Base-by-base conservation (phyloP, 2,329 filamentous ascomycete species). In the Drechslerella stenobrocha region DNA sequence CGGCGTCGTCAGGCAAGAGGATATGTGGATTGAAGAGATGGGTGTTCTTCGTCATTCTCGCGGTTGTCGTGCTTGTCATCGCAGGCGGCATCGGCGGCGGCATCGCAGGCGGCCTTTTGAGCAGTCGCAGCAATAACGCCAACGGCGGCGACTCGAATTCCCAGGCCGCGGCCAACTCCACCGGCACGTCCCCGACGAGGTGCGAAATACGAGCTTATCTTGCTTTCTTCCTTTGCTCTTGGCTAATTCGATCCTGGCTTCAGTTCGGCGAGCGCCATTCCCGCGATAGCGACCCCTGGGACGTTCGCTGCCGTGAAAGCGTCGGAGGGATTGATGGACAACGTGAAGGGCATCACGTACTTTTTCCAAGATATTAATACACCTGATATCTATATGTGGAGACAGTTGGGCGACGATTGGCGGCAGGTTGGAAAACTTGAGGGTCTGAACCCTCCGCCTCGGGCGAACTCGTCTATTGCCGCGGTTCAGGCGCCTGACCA, bases 21-120 rank as follows among this genome's bases (percentile, higher is more conserved):
- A 67, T 67, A 60, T 67, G 55, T 5, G 63, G 63, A 6, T 30
- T 67, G 15, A 67, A 67, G 32, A 42, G 63, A 55, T 67, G 50
- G 55, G 24, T 67, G 5, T 60, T 67, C 18, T 59, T 67, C 37
- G 35, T 37, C 4, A 11, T 67, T n/a, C 40, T 60, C n/a, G 30
- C 57, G 2, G 63, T 20, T 13, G 55, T 34, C 9, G 15, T 59
- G 2, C 40, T 67, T 20, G 35, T 67, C 15, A 35, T 67, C 1
- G 63, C 46, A 5, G 63, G 28, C 0, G 61, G 53, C 3, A 42
- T 67, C n/a, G 63, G 63, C 51, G 63, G 63, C 6, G 63, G 63
- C 8, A 55, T 67, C 9, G 63, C 55, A 30, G 63, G 55, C 11
- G 37, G 42, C 11, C 32, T 60, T 9, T 53, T 50, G 22, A 67